A percentile compares a stretch with the other conserved stretches of the same genome.
These are phyloP conservation scores for Rhazya stricta DNA, from an alignment of 257 asterid genomes.

Conservation along the genomic window DNA sequence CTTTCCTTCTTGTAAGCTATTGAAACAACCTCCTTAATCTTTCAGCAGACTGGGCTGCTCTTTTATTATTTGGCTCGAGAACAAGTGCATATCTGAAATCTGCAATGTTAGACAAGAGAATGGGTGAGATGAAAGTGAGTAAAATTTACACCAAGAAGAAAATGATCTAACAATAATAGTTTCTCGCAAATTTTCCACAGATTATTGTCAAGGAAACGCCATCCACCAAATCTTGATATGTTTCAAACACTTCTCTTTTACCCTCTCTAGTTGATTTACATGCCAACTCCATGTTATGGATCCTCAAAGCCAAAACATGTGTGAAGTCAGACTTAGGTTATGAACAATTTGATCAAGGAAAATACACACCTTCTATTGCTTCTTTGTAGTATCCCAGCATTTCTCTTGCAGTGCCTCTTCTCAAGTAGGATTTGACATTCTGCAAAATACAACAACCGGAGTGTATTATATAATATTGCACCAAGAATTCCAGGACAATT, in stretches of 20 bases:
- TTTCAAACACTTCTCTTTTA: not conserved
- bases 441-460: constrained; percentile 26
- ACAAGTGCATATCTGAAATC: constrained; percentile 83
- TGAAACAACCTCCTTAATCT: constrained; percentile 55
- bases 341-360: not conserved
- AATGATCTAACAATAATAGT: not conserved
- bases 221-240: not conserved
- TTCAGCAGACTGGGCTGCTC: constrained; percentile 74
- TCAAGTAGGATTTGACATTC: constrained; percentile 82
- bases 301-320: not conserved
- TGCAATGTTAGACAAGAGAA: constrained; percentile 22
- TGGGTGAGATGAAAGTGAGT: not conserved
- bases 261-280: not conserved
- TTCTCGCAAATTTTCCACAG: not conserved
- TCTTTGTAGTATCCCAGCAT: constrained; percentile 73
- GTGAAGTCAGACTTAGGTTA: not conserved
- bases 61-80: constrained; percentile 91
- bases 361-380: constrained; percentile 71
- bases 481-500: not conserved
- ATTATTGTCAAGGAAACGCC: not conserved
- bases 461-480: not conserved
- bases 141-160: not conserved
- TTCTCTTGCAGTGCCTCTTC: constrained; percentile 94
- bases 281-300: not conserved
- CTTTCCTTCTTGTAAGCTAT: constrained; percentile 25